A percentile compares a stretch with the other conserved stretches of the same genome.
Evolutionary conservation across 2,329 filamentous ascomycete genomes (phyloP).

Genomic region (Aureobasidium namibiae): DNA sequence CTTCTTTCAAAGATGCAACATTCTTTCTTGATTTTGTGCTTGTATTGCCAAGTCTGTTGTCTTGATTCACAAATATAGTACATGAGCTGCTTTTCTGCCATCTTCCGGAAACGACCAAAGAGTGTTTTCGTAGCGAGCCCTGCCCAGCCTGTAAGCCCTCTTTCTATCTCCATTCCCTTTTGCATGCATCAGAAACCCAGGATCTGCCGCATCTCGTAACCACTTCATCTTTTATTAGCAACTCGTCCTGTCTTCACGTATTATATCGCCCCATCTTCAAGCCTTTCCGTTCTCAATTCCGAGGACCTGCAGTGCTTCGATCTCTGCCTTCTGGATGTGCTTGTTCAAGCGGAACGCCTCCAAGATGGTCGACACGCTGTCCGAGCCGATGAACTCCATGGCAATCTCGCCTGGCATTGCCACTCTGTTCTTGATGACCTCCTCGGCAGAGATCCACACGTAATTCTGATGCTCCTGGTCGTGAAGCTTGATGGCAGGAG

Average conservation of each 20-base stretch:
- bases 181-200: not conserved
- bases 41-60: not conserved
- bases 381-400: conserved; percentile 25
- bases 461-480: conserved; percentile 35
- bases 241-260: not conserved
- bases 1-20: not conserved
- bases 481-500: conserved; percentile 23
- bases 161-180: not conserved
- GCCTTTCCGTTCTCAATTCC: not conserved
- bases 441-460: conserved; percentile 33
- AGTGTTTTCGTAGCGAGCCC: not conserved
- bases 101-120: not conserved
- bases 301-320: not conserved
- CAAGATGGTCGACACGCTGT: conserved; percentile 10
- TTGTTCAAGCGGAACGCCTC: conserved; percentile 16
- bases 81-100: not conserved
- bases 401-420: conserved; percentile 22
- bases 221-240: not conserved
- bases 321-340: conserved; percentile 6
- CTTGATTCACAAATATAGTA: not conserved
- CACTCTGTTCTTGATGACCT: conserved; percentile 24
- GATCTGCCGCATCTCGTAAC: not conserved
- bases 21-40: not conserved
- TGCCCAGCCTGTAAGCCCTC: not conserved
- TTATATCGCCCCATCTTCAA: not conserved